A percentile compares a stretch with the other conserved stretches of the same genome.
Evolutionary conservation across 2,329 filamentous ascomycete genomes (phyloP).

Genomic region (Canariomyces notabilis): DNA sequence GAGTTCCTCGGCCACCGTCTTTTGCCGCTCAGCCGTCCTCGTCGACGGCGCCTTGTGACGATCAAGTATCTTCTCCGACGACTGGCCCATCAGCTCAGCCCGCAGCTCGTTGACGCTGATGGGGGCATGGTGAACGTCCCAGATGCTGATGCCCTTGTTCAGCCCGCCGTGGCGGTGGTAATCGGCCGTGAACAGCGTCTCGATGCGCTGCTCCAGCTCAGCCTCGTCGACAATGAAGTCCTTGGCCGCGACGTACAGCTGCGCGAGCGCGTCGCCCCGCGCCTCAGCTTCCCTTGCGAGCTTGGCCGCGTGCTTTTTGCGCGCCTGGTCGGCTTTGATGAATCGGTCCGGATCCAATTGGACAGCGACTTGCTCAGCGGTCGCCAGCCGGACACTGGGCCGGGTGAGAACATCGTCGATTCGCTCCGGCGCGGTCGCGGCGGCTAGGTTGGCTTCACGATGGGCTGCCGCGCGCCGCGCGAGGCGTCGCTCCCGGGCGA

Average conservation of each 20-base stretch:
- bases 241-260: slow-evolving; percentile 83
- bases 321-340: slow-evolving; percentile 44
- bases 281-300: slow-evolving; percentile 50
- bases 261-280: slow-evolving; percentile 69
- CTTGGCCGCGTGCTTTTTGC: slow-evolving; percentile 37
- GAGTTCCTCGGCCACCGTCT: slow-evolving; percentile 53
- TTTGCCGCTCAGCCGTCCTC: slow-evolving; percentile 46
- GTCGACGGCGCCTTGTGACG: slow-evolving; percentile 36
- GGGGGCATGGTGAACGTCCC: slow-evolving; percentile 46
- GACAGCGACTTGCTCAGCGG: slow-evolving; percentile 44
- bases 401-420: slow-evolving; percentile 74
- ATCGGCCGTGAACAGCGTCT: slow-evolving; percentile 65
- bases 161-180: slow-evolving; percentile 38
- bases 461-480: slow-evolving; percentile 36
- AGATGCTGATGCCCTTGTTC: slow-evolving; percentile 40
- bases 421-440: slow-evolving; percentile 60
- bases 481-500: slow-evolving; percentile 32
- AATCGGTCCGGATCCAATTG: slow-evolving; percentile 60
- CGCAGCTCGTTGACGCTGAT: slow-evolving; percentile 43
- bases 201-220: slow-evolving; percentile 69
- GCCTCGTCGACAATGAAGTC: slow-evolving; percentile 79
- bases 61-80: slow-evolving; percentile 33
- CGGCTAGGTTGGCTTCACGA: slow-evolving; percentile 42
- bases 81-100: slow-evolving; percentile 30
- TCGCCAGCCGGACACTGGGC: slow-evolving; percentile 55